Evolutionary conservation across 345 rosid species (phyloP), one percentile per base, ranked within the genome.

Genomic region (Lepidium didymum): DNA sequence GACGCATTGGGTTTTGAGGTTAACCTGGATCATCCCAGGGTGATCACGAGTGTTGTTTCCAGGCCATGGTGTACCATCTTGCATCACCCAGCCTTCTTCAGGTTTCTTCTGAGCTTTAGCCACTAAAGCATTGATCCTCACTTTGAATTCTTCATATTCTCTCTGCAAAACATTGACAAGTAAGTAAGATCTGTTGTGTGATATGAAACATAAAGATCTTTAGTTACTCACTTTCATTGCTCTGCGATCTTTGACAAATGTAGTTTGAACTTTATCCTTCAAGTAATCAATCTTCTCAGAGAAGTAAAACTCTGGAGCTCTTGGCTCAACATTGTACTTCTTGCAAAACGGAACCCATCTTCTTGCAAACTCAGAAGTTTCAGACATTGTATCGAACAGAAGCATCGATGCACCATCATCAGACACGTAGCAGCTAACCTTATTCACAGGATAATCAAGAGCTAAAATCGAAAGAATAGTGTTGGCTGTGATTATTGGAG

Each of bases 31-130:
- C 97, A 94, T 94, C 27, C 99, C 97, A 38, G 99, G 99, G 75
- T 94, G 99, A 76, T 94, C 99, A n/a, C 99, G 85, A 19, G 93
- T 87, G 79, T 82, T 91, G 82, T 94, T 94, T 8, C 99, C 99
- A 3, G 99, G 99, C 99, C 99, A 94, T 19, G 96, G 99, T 14
- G 93, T 94, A 37, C 97, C 96, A 72, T 94, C 99, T 74, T 94
- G 99, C 99, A 94, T 94, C 58, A 91, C 96, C 99, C 97, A 94
- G 50, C 97, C 99, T 82, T 94, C 99, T 81, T 94, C 97, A 35
- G 97, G 99, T 56, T 89, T 94, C 83, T 94, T 94, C 59, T 80
- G 91, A 58, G 99, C 99, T 61, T 89, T 94, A 27, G 96, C 80
- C n/a, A 94, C 99, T 61, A 94, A 41, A 40, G 99, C 81, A 65